Base-by-base conservation (phyloP, 2,329 filamentous ascomycete species). In the Neonectria faginata region DNA sequence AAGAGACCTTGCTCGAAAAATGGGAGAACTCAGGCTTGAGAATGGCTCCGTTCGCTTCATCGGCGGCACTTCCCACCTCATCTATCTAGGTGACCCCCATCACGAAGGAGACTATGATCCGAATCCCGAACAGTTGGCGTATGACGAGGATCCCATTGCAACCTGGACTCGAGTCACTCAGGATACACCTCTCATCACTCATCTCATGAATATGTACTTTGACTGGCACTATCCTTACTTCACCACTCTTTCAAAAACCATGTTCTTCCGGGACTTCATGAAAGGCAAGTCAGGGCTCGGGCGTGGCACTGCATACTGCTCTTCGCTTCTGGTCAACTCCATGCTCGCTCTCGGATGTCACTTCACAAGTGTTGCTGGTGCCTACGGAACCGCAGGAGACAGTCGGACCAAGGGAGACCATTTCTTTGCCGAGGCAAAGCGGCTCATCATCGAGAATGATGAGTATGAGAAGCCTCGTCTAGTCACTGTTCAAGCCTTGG, bases 151-250 rank as follows among this genome's bases (percentile, higher is more conserved):
- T 66, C 90, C 93, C 4, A 85, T 96, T 58, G 89, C 88, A 20
- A 94, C 91, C 58, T 99, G 96, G 96, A 97, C 95, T 0, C 88
- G 85, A 16, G 93, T 97, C 50, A 97, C 93, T 1, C 84, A 89
- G 55, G 93, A 97, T 76, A 85, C 89, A 25, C 87, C 91, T 58
- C 84, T 97, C 50, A 89, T 97, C 71, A 87, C 90, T 16, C 95
- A 97, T 78, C 87, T 99, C 18, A 88, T 99, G 76, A 95, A 94
- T 74, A 94, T 98, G 92, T 99, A 99, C 80, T 98, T 98, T 80
- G 93, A 90, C 72, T 98, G 95, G 92, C 96, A 98, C 79, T 98
- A 98, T 78, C 91, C 94, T 18, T 98, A 96, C 80, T 99, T 98
- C 78, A 95, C 94, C 4, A 96, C 92, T 0, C 83, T 98, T 7